Percentiles rank a stretch among this genome's conserved stretches.
phyloP scores from a whole-genome alignment of 1,284 basidiomycete genomes.

The Austroboletus olivaceoglutinosus region DNA sequence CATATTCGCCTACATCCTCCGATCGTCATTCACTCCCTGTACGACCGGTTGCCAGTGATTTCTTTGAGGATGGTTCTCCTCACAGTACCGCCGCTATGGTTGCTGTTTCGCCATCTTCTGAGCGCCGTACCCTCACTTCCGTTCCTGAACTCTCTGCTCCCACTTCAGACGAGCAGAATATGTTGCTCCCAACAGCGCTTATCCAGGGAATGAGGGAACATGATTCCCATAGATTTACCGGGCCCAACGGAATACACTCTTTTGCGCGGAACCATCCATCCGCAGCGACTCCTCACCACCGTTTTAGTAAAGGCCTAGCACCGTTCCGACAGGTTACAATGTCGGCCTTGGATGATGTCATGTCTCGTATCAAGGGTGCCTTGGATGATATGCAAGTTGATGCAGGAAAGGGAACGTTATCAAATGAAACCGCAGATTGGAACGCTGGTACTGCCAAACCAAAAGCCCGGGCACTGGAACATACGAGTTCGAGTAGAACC shows the following conservation, averaged over 20 bases:
- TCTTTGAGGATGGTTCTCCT: conserved; percentile 52
- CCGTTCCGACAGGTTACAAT: conserved; percentile 66
- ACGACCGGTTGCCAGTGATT: conserved; percentile 63
- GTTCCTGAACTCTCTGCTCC: conserved; percentile 17
- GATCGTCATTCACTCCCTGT: conserved; percentile 25
- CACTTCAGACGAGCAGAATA: conserved; percentile 10
- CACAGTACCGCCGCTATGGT: conserved; percentile 39
- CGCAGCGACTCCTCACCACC: conserved; percentile 18
- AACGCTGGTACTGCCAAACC: conserved; percentile 13
- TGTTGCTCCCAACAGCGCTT: neutral
- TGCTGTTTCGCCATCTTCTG: conserved; percentile 20
- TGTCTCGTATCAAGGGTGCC: conserved; percentile 87
- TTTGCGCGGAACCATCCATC: conserved; percentile 20
- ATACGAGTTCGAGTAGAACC: conserved; percentile 8
- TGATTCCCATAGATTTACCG: conserved; percentile 19
- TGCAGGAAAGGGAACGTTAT: conserved; percentile 18
- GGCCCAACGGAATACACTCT: conserved; percentile 15
- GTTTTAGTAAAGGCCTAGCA: conserved; percentile 32
- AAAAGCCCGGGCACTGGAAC: conserved; percentile 18
- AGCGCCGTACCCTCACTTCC: conserved; percentile 16
- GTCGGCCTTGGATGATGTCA: conserved; percentile 77
- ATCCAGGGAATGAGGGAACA: conserved; percentile 18
- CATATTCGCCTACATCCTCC: conserved; percentile 17
- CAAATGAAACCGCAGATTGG: conserved; percentile 23
- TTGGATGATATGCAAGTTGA: conserved; percentile 67